A percentile compares a stretch with the other conserved stretches of the same genome.
Conservation (phyloP, 129 eudicot genomes). For the Tagetes patula region DNA sequence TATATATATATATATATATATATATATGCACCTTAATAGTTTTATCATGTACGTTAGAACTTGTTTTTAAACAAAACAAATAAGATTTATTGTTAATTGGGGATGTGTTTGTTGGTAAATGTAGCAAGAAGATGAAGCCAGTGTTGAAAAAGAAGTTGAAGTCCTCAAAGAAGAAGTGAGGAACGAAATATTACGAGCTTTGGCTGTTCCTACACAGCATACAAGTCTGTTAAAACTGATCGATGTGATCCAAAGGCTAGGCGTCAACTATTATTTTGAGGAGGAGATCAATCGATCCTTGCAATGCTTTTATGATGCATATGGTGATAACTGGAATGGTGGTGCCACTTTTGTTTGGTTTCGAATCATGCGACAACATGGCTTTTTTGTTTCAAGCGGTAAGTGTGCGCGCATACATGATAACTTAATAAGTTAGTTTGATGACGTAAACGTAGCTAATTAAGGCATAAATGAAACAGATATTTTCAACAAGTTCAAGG, state of each 20-base stretch:
- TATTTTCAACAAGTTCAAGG: constrained; percentile 26
- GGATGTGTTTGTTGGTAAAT: not conserved
- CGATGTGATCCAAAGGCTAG: not conserved
- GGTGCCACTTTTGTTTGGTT: not conserved
- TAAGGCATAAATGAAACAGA: not conserved
- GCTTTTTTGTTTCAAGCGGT: constrained; percentile 10
- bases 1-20: too few relatives aligned
- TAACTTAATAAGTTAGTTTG: not conserved
- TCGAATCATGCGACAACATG: constrained; percentile 11
- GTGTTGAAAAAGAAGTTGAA: not conserved
- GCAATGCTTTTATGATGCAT: not conserved
- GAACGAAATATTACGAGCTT: not conserved
- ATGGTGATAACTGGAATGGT: not conserved
- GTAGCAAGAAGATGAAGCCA: not conserved
- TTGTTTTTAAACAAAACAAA: too few relatives aligned
- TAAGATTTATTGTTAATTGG: too few relatives aligned
- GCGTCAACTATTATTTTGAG: not conserved
- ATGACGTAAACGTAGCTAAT: not conserved
- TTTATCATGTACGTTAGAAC: too few relatives aligned
- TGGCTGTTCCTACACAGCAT: not conserved
- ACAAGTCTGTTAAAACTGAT: not conserved
- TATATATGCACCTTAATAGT: too few relatives aligned
- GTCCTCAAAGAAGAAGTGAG: not conserved
- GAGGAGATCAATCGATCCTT: not conserved
- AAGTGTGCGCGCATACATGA: not conserved